Percentiles rank a stretch among this genome's conserved stretches.
Conservation (phyloP, 805 yeast genomes). For the Diddensiella transvaalensis region DNA sequence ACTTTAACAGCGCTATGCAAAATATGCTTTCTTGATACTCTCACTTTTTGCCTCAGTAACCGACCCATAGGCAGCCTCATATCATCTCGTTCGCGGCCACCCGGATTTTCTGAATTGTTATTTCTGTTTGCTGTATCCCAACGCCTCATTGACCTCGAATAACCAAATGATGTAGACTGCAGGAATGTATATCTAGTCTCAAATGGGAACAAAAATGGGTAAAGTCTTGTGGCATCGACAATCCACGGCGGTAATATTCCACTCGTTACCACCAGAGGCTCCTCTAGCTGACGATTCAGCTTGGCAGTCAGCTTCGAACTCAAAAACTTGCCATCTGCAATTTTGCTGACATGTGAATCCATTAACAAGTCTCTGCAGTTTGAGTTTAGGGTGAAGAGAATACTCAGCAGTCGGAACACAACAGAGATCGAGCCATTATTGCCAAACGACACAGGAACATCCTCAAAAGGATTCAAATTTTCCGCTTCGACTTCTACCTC, state of each 20-base stretch:
- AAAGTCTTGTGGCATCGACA: slow-evolving; percentile 63
- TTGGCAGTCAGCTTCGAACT: slow-evolving; percentile 85
- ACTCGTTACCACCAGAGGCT: slow-evolving; percentile 81
- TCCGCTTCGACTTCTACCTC: slow-evolving; percentile 23
- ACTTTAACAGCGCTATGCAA: slow-evolving; percentile 78
- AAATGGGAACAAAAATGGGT: slow-evolving; percentile 80
- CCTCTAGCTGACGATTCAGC: slow-evolving; percentile 81
- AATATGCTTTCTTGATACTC: slow-evolving; percentile 66
- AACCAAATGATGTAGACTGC: slow-evolving; percentile 88
- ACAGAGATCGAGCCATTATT: slow-evolving; percentile 18
- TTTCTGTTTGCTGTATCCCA: slow-evolving; percentile 57
- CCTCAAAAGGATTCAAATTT: slow-evolving; percentile 20
- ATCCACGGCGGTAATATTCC: slow-evolving; percentile 86
- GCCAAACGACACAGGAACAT: slow-evolving; percentile 25
- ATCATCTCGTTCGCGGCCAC: slow-evolving; percentile 16
- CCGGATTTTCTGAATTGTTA: slow-evolving; percentile 31
- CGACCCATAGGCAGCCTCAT: slow-evolving; percentile 51
- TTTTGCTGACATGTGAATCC: slow-evolving; percentile 1
- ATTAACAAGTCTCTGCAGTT: slow-evolving; percentile 20
- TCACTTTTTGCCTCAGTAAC: slow-evolving; percentile 71
- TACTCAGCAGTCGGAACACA: slow-evolving; percentile 26
- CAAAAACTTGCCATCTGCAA: slow-evolving; percentile 42
- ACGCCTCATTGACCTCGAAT: slow-evolving; percentile 71
- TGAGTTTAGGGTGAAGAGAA: slow-evolving; percentile 28
- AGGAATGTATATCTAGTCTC: slow-evolving; percentile 74